These are phyloP conservation scores for Tylopilus sp. DNA, from an alignment of 768 basidiomycete genomes.

Conservation along the genomic window DNA sequence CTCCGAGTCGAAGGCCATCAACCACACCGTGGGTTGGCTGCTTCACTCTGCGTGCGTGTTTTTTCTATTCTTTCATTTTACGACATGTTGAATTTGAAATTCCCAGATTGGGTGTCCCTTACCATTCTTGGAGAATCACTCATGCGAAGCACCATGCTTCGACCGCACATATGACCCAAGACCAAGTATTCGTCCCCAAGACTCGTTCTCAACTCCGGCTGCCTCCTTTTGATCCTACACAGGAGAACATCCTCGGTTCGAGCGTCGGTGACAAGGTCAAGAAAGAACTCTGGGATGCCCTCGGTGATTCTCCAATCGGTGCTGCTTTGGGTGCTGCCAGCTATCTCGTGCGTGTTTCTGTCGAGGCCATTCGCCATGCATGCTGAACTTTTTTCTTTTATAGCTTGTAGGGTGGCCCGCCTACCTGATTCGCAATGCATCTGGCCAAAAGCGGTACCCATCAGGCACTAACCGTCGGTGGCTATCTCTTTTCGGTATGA, in stretches of 20 bases:
- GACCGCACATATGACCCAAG: slow-evolving; percentile 89
- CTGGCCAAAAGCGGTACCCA: slow-evolving; percentile 83
- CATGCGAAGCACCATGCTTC: slow-evolving; percentile 96
- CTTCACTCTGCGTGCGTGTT: slow-evolving; percentile 78
- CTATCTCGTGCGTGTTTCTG: slow-evolving; percentile 51
- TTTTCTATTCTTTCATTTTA: slow-evolving; percentile 1
- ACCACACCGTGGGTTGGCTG: slow-evolving; percentile 90
- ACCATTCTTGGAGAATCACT: slow-evolving; percentile 93
- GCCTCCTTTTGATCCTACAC: slow-evolving; percentile 65
- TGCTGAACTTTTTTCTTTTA: background rate
- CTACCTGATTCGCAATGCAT: slow-evolving; percentile 79
- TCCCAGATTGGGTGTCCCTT: slow-evolving; percentile 85
- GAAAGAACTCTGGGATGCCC: slow-evolving; percentile 76
- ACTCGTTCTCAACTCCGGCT: slow-evolving; percentile 72
- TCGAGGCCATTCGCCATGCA: background rate
- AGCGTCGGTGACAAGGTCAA: slow-evolving; percentile 64
- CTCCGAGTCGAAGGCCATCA: slow-evolving; percentile 87
- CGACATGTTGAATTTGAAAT: slow-evolving; percentile 24
- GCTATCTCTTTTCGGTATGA: background rate
- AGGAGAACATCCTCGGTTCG: slow-evolving; percentile 62
- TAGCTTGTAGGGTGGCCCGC: slow-evolving; percentile 83
- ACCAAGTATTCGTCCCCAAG: slow-evolving; percentile 92
- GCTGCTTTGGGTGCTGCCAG: slow-evolving; percentile 49
- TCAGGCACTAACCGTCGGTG: slow-evolving; percentile 71
- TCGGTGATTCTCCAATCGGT: slow-evolving; percentile 88